Evolutionary conservation across 805 yeast species (phyloP), one percentile per base, ranked within the genome.

Genomic region (Sungouiozyma intestinalis): DNA sequence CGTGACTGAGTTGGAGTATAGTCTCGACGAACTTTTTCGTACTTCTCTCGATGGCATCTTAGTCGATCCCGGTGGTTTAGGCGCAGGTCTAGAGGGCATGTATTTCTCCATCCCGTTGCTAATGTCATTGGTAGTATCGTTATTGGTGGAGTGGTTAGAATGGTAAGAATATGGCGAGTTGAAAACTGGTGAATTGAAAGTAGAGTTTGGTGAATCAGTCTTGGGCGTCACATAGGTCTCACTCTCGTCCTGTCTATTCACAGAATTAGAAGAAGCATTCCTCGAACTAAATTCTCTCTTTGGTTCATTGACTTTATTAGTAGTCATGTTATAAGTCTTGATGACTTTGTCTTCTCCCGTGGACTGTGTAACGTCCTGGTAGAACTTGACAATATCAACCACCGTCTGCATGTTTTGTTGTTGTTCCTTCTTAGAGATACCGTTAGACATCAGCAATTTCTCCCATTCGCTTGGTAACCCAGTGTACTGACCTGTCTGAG

Each of bases 401-500:
- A 92, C 95, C 1, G 95, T 96, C 60, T 85, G 88, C 2, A 97
- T 96, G 62, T 92, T 85, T 47, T 81, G 84, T 57, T 81, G 80
- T 64, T 86, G 95, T 54, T 92, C 98, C 48, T 76, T 82, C 48
- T 75, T 78, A 4, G 95, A 77, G 45, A 92, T 87, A 41, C 96
- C 96, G 53, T 87, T 82, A 2, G 92, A 84, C 11, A 81, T 73
- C 41, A 92, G 69, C 31, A 88, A 68, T 47, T 76, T 74, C 48
- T 86, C 86, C 98, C 98, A 92, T 54, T 86, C 94, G 21, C 76
- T 80, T 0, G 98, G 98, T 35, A 92, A 67, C 2, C 97, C 97
- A 1, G 92, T 85, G 59, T 82, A 90, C 36, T 84, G 82, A 11
- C 96, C 96, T 16, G 86, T 75, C 48, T 74, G 76, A 3, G 79